These are phyloP conservation scores for Aspergillus versicolor DNA, from an alignment of 2,329 filamentous ascomycete species.

Conservation along the genomic window DNA sequence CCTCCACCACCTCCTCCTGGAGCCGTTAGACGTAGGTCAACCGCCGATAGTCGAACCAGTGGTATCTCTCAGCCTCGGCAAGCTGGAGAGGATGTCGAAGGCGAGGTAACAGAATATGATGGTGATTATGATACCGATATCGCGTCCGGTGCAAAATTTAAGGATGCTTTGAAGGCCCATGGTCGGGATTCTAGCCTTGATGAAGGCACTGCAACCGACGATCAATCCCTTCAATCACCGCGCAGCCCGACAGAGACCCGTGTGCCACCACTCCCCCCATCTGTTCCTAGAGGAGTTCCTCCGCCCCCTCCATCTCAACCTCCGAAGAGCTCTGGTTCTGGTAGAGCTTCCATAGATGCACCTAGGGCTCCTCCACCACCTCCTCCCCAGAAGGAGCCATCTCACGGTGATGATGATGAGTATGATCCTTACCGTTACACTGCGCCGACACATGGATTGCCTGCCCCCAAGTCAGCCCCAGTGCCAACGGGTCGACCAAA, in stretches of 20 bases:
- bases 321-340: constrained; percentile 41
- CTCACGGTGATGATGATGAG: constrained; percentile 52
- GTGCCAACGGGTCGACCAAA: constrained; percentile 21
- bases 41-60: constrained; percentile 52
- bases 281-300: constrained; percentile 60
- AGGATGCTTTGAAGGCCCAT: constrained; percentile 85
- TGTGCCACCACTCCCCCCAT: constrained; percentile 54
- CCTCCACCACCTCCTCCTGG: constrained; percentile 64
- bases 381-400: constrained; percentile 48
- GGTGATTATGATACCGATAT: constrained; percentile 98
- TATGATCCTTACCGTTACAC: constrained; percentile 55
- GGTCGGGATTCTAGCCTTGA: constrained; percentile 74
- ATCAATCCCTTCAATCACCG: constrained; percentile 51
- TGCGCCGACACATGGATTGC: constrained; percentile 34
- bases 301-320: constrained; percentile 66
- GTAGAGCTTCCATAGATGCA: constrained; percentile 31
- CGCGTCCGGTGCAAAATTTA: constrained; percentile 87
- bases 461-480: constrained; percentile 28
- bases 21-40: constrained; percentile 57
- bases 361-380: constrained; percentile 42
- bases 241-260: constrained; percentile 40
- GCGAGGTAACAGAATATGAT: constrained; percentile 89
- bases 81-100: constrained; percentile 64
- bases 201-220: constrained; percentile 59
- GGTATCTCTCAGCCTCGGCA: constrained; percentile 44